Base-by-base conservation (phyloP, 495 filamentous ascomycete species). In the Chaetomium cochliodes region DNA sequence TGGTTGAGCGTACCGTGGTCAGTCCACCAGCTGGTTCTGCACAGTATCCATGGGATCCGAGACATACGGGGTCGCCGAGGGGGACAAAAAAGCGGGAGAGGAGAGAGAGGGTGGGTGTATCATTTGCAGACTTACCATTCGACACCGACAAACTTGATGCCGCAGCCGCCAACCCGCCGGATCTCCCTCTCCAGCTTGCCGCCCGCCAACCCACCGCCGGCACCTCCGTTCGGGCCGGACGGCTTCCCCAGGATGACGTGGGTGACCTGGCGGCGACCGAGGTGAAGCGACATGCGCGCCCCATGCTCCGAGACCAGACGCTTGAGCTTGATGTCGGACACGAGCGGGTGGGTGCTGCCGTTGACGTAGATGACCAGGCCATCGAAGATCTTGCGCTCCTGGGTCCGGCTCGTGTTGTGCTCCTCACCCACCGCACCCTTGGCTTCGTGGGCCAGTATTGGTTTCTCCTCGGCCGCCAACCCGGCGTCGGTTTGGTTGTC, bases 321-420 rank as follows among this genome's bases (percentile, higher is more conserved):
- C 77, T 94, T 96, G 53, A 98, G 83, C 70, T 85, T 87, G 73
- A 96, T 90, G 77, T 98, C 93, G 0, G 90, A 92, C 52, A 98
- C 84, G 16, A 84, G 70, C 7, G 93, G 91, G 58, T 87, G 78
- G 1, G 92, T 97, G 58, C 89, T 90, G 59, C 92, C 93, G 77
- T 96, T 96, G 77, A 98, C 84, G 77, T 94, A 94, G 73, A 98
- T 82, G 25, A 82, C 84, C 28, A 90, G 78, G 20, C 84, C 82
- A 54, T 81, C 70, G 73, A 97, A 91, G 61, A 96, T 83, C 26
- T 69, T 67, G 60, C 62, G 72, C 42, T 67, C 66, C 69, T 66
- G 20, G 63, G 65, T 16, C 39, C 54, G 56, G 56, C 77, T 69
- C 55, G 64, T 33, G 65, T 63, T 33, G 13, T 73, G 68, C 62